A percentile compares a stretch with the other conserved stretches of the same genome.
Conservation (phyloP, 2,329 filamentous ascomycete genomes). For the Penicillium polonicum region DNA sequence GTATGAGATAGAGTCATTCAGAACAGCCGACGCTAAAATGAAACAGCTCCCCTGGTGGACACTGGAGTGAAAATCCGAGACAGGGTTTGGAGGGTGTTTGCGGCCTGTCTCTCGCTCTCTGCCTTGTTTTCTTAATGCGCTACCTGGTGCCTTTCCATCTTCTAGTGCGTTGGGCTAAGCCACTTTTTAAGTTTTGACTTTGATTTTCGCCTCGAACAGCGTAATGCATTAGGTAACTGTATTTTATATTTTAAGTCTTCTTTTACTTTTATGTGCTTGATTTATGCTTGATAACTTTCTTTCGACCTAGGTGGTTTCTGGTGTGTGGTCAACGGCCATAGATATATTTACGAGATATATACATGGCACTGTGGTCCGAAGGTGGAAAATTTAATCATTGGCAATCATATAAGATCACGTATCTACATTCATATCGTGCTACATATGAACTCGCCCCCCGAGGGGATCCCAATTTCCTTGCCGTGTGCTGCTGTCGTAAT, state of each 20-base stretch:
- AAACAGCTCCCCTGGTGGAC: conserved; percentile 10
- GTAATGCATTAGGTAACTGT: not conserved
- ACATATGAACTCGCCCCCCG: not conserved
- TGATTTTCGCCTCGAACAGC: conserved; percentile 1
- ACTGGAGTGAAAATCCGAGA: conserved; percentile 13
- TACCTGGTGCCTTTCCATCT: not conserved
- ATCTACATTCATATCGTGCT: not conserved
- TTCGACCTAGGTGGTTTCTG: not conserved
- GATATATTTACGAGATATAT: no score
- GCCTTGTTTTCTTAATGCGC: conserved; percentile 21
- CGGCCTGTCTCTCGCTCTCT: conserved; percentile 8
- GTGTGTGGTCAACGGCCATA: not conserved
- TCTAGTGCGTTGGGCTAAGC: not conserved
- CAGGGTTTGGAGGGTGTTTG: conserved; percentile 10
- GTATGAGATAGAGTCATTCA: not conserved
- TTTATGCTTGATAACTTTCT: not conserved
- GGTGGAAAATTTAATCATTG: not conserved
- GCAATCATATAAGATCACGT: not conserved
- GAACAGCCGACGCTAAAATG: conserved; percentile 10
- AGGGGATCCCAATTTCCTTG: conserved; percentile 12
- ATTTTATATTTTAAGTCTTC: not conserved
- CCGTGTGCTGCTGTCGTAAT: conserved; percentile 7
- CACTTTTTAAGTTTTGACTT: not conserved
- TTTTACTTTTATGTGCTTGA: not conserved
- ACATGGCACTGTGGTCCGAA: no score